These are phyloP conservation scores for Hydnomerulius pinastri DNA, from an alignment of 768 basidiomycete species.

Conservation along the genomic window DNA sequence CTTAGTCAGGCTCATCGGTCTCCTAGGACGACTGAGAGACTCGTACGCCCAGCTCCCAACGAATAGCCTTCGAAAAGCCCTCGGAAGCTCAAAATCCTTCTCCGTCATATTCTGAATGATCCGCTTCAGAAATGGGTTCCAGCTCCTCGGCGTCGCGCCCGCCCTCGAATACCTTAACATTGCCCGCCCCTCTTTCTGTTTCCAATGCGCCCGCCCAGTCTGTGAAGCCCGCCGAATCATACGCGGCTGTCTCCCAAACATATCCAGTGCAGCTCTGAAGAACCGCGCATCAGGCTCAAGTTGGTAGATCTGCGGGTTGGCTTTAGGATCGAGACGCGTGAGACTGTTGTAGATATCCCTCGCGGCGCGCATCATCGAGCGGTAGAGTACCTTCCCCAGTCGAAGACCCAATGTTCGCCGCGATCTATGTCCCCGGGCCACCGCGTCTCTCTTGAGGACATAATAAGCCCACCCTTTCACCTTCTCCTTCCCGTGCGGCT, in stretches of 20 bases:
- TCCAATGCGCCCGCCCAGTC: constrained; percentile 28
- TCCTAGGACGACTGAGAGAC: constrained; percentile 16
- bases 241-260: constrained; percentile 36
- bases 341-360: constrained; percentile 27
- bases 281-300: constrained; percentile 63
- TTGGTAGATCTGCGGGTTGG: constrained; percentile 33
- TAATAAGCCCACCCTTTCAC: constrained; percentile 40
- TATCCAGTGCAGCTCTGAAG: constrained; percentile 60
- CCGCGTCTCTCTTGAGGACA: constrained; percentile 23
- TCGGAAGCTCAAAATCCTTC: constrained; percentile 42
- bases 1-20: neutral
- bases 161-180: constrained; percentile 26
- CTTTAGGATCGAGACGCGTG: constrained; percentile 18
- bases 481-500: constrained; percentile 18
- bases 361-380: constrained; percentile 38
- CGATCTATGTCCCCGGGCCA: constrained; percentile 22
- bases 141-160: constrained; percentile 26
- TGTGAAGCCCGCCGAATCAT: constrained; percentile 18
- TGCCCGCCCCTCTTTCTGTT: constrained; percentile 30
- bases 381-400: constrained; percentile 34
- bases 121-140: constrained; percentile 38
- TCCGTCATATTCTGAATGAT: constrained; percentile 41
- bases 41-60: constrained; percentile 34
- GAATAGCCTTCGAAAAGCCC: constrained; percentile 41
- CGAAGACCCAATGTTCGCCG: constrained; percentile 31